Conservation (phyloP, 2,329 filamentous ascomycete genomes). For the Fusarium albosuccineum region DNA sequence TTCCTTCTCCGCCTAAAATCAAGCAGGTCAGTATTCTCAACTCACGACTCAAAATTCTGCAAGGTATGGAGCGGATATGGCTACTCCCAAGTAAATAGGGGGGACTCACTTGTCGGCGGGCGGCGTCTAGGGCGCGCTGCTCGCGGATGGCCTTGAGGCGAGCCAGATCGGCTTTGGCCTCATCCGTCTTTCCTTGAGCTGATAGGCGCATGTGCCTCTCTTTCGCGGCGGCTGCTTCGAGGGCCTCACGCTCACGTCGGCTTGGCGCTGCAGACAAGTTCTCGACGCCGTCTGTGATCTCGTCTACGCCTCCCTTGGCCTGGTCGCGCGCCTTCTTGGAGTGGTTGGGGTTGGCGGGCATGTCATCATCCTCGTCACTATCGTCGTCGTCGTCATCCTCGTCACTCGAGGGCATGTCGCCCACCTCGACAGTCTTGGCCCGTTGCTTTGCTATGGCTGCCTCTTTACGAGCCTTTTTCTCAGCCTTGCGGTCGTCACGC, state of each 20-base stretch:
- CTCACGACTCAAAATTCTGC: too few species aligned
- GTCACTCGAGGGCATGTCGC: constrained; percentile 84
- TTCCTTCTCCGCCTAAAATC: constrained; percentile 67
- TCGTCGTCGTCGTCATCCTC: constrained; percentile 73
- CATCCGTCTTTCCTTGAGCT: constrained; percentile 95
- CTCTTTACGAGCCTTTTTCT: constrained; percentile 91
- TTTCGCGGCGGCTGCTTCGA: constrained; percentile 88
- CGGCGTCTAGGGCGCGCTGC: constrained; percentile 86
- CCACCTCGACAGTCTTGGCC: constrained; percentile 79
- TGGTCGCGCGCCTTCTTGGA: constrained; percentile 78
- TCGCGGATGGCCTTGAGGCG: constrained; percentile 85
- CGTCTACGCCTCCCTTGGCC: constrained; percentile 60
- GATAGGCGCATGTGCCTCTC: constrained; percentile 93
- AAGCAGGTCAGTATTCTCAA: constrained; percentile 39
- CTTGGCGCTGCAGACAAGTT: constrained; percentile 63
- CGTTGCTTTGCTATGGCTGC: constrained; percentile 85
- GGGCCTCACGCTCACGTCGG: constrained; percentile 75
- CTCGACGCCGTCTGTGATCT: constrained; percentile 67
- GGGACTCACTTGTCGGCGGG: constrained; percentile 77
- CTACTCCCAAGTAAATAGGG: neutral
- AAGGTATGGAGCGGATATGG: too few species aligned
- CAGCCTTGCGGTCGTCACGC: constrained; percentile 88
- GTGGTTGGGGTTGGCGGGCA: constrained; percentile 94
- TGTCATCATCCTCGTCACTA: constrained; percentile 70
- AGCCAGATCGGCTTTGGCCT: constrained; percentile 90